These are phyloP conservation scores for Halteria grandinella DNA, from an alignment of 73 alveolate species.

Conservation along the genomic window DNA sequence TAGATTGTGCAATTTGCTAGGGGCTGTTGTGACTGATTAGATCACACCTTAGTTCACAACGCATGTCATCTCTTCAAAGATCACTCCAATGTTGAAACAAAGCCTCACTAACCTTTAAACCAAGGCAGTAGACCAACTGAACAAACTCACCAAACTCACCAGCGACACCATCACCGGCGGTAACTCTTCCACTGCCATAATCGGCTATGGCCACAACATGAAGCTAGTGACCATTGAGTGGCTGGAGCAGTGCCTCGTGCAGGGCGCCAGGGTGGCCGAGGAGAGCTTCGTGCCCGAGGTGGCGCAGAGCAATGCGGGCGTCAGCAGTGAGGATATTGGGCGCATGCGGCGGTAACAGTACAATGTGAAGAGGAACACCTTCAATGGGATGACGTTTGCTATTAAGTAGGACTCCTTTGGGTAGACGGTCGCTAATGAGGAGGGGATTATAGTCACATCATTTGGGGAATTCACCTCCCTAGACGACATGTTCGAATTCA, in stretches of 20 bases:
- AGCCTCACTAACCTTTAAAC: background rate
- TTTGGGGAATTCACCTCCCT: too few relatives aligned
- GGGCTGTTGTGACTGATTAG: constrained; percentile 11
- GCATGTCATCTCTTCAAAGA: background rate
- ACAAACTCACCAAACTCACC: background rate
- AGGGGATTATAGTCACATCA: background rate
- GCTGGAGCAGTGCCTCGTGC: constrained; percentile 23
- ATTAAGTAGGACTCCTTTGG: constrained; percentile 16
- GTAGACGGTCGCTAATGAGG: background rate
- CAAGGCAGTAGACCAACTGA: constrained; percentile 7
- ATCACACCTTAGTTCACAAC: constrained; percentile 27
- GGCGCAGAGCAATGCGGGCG: background rate
- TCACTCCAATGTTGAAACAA: constrained; percentile 10
- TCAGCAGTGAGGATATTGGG: constrained; percentile 5
- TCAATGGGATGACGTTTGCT: constrained; percentile 7
- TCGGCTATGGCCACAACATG: constrained; percentile 20
- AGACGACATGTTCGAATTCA: too few relatives aligned
- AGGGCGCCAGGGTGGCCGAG: background rate
- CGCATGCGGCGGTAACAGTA: constrained; percentile 21
- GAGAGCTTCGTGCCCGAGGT: constrained; percentile 2
- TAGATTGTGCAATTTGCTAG: constrained; percentile 6
- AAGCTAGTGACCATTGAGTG: constrained; percentile 24
- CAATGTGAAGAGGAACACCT: background rate
- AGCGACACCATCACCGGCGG: background rate
- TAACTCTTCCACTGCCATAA: background rate